Evolutionary conservation across 169 alveolate species (phyloP), one percentile per base, ranked within the genome.

Genomic region (Eimeria praecox): DNA sequence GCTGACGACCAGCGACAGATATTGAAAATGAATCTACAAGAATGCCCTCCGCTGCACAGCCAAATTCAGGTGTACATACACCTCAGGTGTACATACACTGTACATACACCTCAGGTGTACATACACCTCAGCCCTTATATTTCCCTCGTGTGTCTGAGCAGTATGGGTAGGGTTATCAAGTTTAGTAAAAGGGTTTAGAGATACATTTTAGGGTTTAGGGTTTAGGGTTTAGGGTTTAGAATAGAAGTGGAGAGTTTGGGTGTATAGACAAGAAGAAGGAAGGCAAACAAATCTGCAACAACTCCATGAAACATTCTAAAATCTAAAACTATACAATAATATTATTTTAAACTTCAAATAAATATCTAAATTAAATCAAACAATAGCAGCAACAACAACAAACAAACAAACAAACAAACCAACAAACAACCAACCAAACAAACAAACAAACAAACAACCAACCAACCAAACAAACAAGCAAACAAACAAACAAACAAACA

Each of bases 1-100:
- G 96, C 95, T 99, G 98, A 93, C 99, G 98, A 52, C 99, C 99
- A 46, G 99, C 99, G 93, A 98, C 98, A 86, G 98, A 97, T 75
- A 99, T 97, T 30, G 98, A 97, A 88, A 99, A 97, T 44, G 98
- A 96, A 49, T 98, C 98, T 44, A 98, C 97, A 93, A 96, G 94
- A 42, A 98, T 97, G 91, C 97, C 99, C 52, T 92, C 95, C 6
- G 91, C 95, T 92, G 95, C 95, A 42, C 83, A 66, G 16, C 44
- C 10, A 9, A 44, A 73, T 16, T 14, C 69, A 40, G 30, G 54
- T 35, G 87, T 35, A 44, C 42, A 42, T 77, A 40, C 59, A 40
- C 35, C 42, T 9, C 82, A 71, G 85, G n/a, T 73, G 40, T 73
- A 22, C 52, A 24, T 22, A 73, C 85, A 73, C 44, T n/a, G n/a